phyloP scores from a whole-genome alignment of 768 basidiomycete species.

The Fistulinella prunicolor region DNA sequence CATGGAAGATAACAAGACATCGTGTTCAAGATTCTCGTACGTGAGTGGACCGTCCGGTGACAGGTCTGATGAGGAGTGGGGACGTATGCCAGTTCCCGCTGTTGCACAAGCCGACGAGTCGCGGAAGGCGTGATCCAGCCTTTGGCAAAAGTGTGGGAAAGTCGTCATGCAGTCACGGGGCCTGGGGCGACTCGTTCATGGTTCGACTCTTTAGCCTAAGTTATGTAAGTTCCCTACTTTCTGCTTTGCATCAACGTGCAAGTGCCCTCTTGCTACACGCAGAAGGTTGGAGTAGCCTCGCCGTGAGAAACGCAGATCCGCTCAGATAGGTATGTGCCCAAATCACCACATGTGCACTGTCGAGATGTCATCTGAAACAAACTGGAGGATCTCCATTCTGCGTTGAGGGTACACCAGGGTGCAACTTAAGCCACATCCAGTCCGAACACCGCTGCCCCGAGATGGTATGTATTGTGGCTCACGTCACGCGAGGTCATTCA shows the following conservation, averaged over 20 bases:
- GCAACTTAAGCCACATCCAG: conserved; percentile 57
- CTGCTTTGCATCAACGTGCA: conserved; percentile 50
- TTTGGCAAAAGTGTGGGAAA: too few species aligned
- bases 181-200: too few species aligned
- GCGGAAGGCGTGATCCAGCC: too few species aligned
- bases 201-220: too few species aligned
- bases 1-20: too few species aligned
- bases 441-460: too few species aligned
- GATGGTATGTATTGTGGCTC: conserved; percentile 40
- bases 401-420: conserved; percentile 59
- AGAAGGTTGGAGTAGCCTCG: conserved; percentile 62
- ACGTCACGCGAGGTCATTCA: background rate
- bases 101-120: too few species aligned
- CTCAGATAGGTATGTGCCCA: conserved; percentile 59
- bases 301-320: conserved; percentile 58
- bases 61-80: too few species aligned
- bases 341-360: background rate
- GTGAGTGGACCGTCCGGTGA: too few species aligned
- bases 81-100: too few species aligned
- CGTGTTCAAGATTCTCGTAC: too few species aligned
- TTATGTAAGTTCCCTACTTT: conserved; percentile 55
- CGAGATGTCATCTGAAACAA: conserved; percentile 7
- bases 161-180: too few species aligned
- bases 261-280: conserved; percentile 66
- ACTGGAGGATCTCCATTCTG: conserved; percentile 59